These are phyloP conservation scores for Chytriomyces hyalinus DNA, from an alignment of 192 early-diverging fungal species.

Conservation along the genomic window DNA sequence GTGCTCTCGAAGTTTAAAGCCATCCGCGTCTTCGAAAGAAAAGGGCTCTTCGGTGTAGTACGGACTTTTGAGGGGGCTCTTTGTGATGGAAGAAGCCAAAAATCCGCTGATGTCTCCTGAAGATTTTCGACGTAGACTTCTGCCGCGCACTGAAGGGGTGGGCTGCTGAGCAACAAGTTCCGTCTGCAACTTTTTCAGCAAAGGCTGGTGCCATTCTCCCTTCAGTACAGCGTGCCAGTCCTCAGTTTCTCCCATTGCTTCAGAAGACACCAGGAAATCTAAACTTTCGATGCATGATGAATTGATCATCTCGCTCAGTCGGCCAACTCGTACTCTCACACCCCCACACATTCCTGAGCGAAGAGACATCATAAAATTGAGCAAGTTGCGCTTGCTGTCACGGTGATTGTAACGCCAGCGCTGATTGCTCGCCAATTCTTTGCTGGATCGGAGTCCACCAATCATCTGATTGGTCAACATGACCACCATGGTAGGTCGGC, in stretches of 20 bases:
- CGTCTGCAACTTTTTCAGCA: conserved; percentile 25
- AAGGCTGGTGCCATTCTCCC: conserved; percentile 41
- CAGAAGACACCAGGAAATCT: conserved; percentile 73
- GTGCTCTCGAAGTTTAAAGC: conserved; percentile 33
- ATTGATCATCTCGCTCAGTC: conserved; percentile 76
- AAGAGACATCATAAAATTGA: conserved; percentile 86
- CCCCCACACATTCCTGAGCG: conserved; percentile 68
- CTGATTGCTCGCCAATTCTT: conserved; percentile 31
- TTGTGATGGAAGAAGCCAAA: conserved; percentile 8
- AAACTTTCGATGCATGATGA: conserved; percentile 78
- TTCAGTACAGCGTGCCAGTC: conserved; percentile 54
- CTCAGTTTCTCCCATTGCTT: conserved; percentile 40
- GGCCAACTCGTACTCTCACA: conserved; percentile 76
- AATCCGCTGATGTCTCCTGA: conserved; percentile 26
- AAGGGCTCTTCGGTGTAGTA: conserved; percentile 42
- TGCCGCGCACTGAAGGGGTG: neutral
- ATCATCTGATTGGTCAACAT: conserved; percentile 81
- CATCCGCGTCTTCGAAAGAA: conserved; percentile 14
- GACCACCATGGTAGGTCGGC: conserved; percentile 79
- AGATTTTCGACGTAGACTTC: conserved; percentile 35
- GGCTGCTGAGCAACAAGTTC: conserved; percentile 20
- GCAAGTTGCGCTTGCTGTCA: conserved; percentile 64
- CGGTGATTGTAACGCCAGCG: conserved; percentile 44
- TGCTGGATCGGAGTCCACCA: conserved; percentile 57
- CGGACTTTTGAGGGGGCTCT: conserved; percentile 41